These are phyloP conservation scores for Leishmania gerbilli DNA, from an alignment of 208 protist genomes.

Conservation along the genomic window DNA sequence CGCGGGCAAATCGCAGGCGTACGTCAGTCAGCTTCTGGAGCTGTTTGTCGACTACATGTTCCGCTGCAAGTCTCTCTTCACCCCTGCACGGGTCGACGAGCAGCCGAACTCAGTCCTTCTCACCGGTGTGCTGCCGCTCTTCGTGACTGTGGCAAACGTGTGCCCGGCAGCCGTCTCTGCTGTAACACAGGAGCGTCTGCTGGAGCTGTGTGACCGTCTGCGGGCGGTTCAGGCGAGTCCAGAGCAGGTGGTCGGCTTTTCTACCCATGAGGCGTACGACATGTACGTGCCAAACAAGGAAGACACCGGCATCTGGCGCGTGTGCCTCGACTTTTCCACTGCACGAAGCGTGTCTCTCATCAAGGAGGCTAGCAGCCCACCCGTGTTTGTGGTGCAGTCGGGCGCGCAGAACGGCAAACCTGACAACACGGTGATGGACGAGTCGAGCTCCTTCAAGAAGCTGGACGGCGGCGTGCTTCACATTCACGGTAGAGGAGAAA, in stretches of 20 bases:
- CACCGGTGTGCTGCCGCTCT: conserved; percentile 71
- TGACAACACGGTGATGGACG: conserved; percentile 45
- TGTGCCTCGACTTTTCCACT: conserved; percentile 60
- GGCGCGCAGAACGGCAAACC: conserved; percentile 29
- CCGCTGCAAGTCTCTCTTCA: conserved; percentile 17
- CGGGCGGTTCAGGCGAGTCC: conserved; percentile 7
- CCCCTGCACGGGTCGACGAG: conserved; percentile 17
- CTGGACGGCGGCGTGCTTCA: conserved; percentile 59
- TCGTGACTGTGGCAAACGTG: conserved; percentile 61
- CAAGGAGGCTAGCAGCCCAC: conserved; percentile 52
- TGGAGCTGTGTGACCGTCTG: conserved; percentile 33
- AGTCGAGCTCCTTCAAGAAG: conserved; percentile 49
- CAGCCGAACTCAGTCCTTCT: conserved; percentile 58
- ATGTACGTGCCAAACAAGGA: conserved; percentile 49
- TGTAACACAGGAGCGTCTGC: conserved; percentile 36
- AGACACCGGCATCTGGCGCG: conserved; percentile 45
- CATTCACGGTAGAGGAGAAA: conserved; percentile 69
- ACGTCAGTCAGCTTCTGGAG: conserved; percentile 51
- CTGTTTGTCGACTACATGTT: conserved; percentile 44
- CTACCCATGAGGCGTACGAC: conserved; percentile 78
- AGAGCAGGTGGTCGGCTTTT: conserved; percentile 51
- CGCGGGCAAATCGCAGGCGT: conserved; percentile 6
- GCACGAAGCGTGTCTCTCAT: conserved; percentile 58
- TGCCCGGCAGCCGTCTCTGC: conserved; percentile 55
- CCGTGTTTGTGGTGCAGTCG: conserved; percentile 41